These are phyloP conservation scores for Meira nashicola DNA, from an alignment of 1,284 basidiomycete genomes.

Conservation along the genomic window DNA sequence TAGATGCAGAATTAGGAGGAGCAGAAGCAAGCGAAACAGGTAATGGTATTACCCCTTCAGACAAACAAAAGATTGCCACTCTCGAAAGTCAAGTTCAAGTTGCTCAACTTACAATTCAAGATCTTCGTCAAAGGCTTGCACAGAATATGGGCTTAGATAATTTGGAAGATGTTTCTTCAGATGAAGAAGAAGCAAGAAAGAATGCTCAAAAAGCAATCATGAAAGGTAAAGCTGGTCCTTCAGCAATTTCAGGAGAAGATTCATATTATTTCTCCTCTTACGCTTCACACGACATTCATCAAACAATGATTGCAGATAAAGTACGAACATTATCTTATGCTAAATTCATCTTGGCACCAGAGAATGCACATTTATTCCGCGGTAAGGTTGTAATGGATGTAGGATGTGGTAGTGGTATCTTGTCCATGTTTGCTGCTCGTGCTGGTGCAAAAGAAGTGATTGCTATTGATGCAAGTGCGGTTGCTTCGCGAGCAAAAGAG, in stretches of 20 bases:
- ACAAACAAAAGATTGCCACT: constrained; percentile 16
- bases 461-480: constrained; percentile 84
- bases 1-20: constrained; percentile 3
- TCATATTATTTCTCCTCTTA: constrained; percentile 92
- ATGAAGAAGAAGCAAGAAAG: constrained; percentile 9
- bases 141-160: constrained; percentile 21
- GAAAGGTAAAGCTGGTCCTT: neutral
- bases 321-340: constrained; percentile 91
- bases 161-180: constrained; percentile 14
- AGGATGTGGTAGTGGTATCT: constrained; percentile 63
- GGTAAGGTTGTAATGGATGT: constrained; percentile 88
- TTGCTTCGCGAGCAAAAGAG: constrained; percentile 73
- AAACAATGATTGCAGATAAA: constrained; percentile 68
- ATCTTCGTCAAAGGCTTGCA: constrained; percentile 30
- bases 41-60: neutral
- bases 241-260: constrained; percentile 61
- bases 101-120: constrained; percentile 27
- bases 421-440: constrained; percentile 85
- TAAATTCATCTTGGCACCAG: constrained; percentile 69
- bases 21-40: neutral
- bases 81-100: constrained; percentile 32
- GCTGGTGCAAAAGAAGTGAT: constrained; percentile 89
- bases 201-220: constrained; percentile 55
- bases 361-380: constrained; percentile 75
- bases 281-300: constrained; percentile 72